Evolutionary conservation across 257 asterid species (phyloP), one percentile per base, ranked within the genome.

Genomic region (Solanum pennellii): DNA sequence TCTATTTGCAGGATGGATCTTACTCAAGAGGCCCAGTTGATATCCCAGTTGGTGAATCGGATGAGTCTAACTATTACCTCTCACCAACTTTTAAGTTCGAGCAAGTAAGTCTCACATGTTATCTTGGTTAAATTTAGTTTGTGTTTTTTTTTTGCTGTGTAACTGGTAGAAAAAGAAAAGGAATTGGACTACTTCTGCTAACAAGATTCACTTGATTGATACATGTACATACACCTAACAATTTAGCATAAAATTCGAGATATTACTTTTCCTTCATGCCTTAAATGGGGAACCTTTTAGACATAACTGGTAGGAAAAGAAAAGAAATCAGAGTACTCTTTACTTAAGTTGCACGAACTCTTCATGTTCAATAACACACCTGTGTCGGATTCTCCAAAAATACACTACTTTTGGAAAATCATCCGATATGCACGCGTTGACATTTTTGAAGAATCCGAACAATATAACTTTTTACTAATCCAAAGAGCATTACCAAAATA

Each of bases 21-120:
- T 97, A 95, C 90, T 96, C 99, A 23, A 96, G 99, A 90, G 99
- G 99, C 76, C 99, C 99, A 7, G 91, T 95, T 91, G 98, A 93
- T 87, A 96, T 96, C 83, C 99, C 95, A 7, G 88, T 97, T 83
- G 93, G 96, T 87, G 99, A 90, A 86, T 20, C 41, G 59, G 94
- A 94, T 11, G 96, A 93, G 45, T 92, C 98, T 21, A 90, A 89
- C 8, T 95, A 96, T 91, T 97, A 91, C 92, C 91, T 94, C 74
- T 97, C 98, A 88, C 98, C 99, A 3, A 94, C 97, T 37, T 92
- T 93, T 91, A 95, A 95, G 93, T 97, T 97, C 91, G 99, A 97
- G 90, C 99, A 97, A 91, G 99, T 96, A 92, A 87, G 97, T 66
- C 60, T 18, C 44, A 47, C 66, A 80, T 80, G 44, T 47, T 71